Evolutionary conservation across 2,329 filamentous ascomycete genomes (phyloP).

Genomic region (Massarina eburnea): DNA sequence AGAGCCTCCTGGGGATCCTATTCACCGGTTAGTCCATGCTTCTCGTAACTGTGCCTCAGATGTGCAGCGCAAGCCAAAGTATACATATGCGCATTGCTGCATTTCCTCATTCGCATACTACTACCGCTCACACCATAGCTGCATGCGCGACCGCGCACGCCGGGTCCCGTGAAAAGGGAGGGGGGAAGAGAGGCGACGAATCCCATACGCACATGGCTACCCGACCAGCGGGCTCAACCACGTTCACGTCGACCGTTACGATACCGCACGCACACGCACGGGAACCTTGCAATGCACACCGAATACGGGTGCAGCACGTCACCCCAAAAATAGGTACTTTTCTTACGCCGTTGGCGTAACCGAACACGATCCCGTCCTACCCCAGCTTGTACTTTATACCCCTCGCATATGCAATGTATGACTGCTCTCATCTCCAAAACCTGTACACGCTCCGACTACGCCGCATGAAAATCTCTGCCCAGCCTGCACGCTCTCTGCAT

Average conservation of each 20-base stretch:
- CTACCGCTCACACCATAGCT: neutral
- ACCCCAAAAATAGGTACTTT: neutral
- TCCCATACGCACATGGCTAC: no score
- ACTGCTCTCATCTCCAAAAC: neutral
- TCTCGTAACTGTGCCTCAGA: neutral
- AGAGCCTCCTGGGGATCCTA: neutral
- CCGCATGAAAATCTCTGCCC: neutral
- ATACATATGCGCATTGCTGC: no score
- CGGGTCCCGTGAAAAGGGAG: neutral
- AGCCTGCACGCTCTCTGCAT: neutral
- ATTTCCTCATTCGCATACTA: no score
- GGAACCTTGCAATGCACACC: no score
- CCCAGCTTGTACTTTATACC: neutral
- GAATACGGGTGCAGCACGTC: no score
- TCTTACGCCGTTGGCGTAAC: neutral
- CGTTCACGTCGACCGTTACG: neutral
- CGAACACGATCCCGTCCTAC: neutral
- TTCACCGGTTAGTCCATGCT: neutral
- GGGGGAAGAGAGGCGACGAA: neutral
- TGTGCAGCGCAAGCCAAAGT: neutral
- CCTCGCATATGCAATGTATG: no score
- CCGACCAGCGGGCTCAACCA: neutral
- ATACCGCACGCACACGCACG: neutral
- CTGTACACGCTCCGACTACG: no score
- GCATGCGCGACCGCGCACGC: neutral